These are phyloP conservation scores for Metroxylon sagu DNA, from an alignment of 176 grass and related monocot genomes.

Conservation along the genomic window DNA sequence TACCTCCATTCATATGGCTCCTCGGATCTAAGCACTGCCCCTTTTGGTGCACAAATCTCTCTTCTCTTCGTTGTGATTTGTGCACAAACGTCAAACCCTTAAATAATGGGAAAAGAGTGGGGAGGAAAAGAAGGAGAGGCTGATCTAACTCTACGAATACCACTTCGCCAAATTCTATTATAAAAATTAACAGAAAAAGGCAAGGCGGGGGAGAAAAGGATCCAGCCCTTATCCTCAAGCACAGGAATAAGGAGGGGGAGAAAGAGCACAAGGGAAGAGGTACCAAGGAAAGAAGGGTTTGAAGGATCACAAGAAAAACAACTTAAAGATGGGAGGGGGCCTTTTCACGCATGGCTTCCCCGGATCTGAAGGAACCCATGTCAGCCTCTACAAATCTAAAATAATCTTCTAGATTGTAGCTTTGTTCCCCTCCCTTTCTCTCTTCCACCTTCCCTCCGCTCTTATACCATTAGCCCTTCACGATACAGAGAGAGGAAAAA, in stretches of 20 bases:
- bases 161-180: too few species aligned
- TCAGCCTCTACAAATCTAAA: not conserved
- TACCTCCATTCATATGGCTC: not conserved
- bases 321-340: not conserved
- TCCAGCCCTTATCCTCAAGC: constrained; percentile 1
- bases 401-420: not conserved
- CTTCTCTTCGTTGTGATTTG: too few species aligned
- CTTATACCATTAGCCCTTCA: not conserved
- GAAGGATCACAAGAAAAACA: too few species aligned
- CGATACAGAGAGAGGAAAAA: too few species aligned
- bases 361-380: constrained; percentile 7
- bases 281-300: not conserved
- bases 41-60: not conserved
- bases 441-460: not conserved
- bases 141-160: not conserved
- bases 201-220: not conserved
- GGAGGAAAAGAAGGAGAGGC: not conserved
- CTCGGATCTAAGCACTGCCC: not conserved
- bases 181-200: not conserved
- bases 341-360: not conserved
- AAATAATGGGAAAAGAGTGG: not conserved
- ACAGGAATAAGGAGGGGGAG: not conserved
- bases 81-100: not conserved
- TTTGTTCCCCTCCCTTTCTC: not conserved
- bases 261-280: not conserved